A percentile compares a stretch with the other conserved stretches of the same genome.
Conservation (phyloP, 176 grass and related monocot species). For the Puccinellia tenuiflora region DNA sequence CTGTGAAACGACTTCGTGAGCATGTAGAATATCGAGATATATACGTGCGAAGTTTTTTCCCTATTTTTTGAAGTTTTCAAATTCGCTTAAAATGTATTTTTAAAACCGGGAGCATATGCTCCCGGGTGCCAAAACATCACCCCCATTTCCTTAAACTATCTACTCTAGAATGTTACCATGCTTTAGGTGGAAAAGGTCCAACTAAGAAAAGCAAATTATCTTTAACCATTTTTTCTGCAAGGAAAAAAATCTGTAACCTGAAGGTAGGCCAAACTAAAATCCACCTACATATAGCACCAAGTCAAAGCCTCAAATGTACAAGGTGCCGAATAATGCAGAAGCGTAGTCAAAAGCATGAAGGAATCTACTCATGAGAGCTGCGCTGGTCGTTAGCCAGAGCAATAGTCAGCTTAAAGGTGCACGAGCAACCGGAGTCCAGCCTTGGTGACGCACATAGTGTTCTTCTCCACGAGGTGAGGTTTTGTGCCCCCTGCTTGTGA, state of each 20-base stretch:
- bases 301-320: not conserved
- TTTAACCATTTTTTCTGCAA: not conserved
- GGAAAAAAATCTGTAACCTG: not conserved
- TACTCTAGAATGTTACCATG: not conserved
- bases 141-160: not conserved
- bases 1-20: too few relatives aligned
- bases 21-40: too few relatives aligned
- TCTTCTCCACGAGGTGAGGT: conserved; percentile 20
- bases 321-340: not conserved
- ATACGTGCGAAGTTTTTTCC: too few relatives aligned
- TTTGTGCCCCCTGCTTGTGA: not conserved
- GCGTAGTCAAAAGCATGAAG: conserved; percentile 16
- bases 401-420: not conserved
- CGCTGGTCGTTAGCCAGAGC: not conserved
- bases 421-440: conserved; percentile 3
- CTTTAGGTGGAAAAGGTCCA: not conserved
- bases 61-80: too few relatives aligned
- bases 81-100: too few relatives aligned
- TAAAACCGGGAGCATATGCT: too few relatives aligned
- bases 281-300: not conserved
- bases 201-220: not conserved
- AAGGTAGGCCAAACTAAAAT: not conserved
- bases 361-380: not conserved
- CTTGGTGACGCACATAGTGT: conserved; percentile 30
- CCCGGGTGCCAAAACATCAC: too few relatives aligned